Base-by-base conservation (phyloP, 2,329 filamentous ascomycete species). In the Epichloe brachyelytri region DNA sequence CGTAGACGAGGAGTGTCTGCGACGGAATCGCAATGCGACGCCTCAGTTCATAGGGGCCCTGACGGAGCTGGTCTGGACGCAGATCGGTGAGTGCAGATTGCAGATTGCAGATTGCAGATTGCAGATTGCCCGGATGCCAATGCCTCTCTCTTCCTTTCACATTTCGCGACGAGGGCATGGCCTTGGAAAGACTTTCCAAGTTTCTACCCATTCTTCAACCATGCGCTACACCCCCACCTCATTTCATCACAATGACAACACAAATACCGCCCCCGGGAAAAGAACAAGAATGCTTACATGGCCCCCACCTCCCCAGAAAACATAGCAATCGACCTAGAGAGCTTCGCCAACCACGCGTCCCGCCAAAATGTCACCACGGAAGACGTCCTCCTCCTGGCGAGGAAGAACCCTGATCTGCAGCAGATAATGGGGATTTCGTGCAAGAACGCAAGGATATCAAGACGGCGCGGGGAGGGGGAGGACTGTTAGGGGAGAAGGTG, bases 21-120 rank as follows among this genome's bases (percentile, higher is more conserved):
- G 60, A 15, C 64, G 67, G 50, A 68, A 86, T 62, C 78, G 88
- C 56, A 96, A 95, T 66, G 88, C 90, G 6, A 95, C 91, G 26
- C 88, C 88, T 2, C 88, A 95, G 62, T 95, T 94, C 66, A 94
- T 94, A 58, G 88, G 85, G 8, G 85, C 85, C 0, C 67, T 94
- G 62, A 93, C 87, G 1, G 89, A 95, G 66, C 79, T 95, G 66
- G 85, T 91, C 7, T 95, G 87, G 82, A 78, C 82, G 1, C 89
- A 95, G 58, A 85, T 95, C 48, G 86, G 88, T 91, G 51, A 2
- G 51, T 30, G 26, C 26, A 30, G 7, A 8, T 30, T 30, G 26
- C 19, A 19, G 19, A 19, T 19, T 20, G 19, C n/a, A n/a, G n/a
- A n/a, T n/a, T 30, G 26, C 26, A 30, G 7, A 8, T 30, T 30